These are phyloP conservation scores for Penicillium hordei DNA, from an alignment of 2,329 filamentous ascomycete genomes.

Conservation along the genomic window DNA sequence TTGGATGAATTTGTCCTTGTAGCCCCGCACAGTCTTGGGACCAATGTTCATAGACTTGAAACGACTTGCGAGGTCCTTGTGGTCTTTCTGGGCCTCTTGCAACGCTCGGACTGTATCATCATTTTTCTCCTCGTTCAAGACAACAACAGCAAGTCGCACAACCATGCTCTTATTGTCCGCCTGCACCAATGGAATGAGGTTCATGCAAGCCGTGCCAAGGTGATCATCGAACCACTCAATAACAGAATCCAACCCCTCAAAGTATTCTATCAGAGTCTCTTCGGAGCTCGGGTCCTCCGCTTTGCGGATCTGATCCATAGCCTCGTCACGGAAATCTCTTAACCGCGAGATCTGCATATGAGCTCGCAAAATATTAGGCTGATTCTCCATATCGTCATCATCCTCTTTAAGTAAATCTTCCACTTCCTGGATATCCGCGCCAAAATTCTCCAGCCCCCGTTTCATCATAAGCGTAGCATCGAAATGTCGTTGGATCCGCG, in stretches of 20 bases:
- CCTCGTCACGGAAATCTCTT: slow-evolving; percentile 91
- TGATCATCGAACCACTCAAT: slow-evolving; percentile 97
- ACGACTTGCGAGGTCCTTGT: slow-evolving; percentile 87
- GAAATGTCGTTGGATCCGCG: slow-evolving; percentile 78
- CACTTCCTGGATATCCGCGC: slow-evolving; percentile 70
- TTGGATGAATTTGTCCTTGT: slow-evolving; percentile 92
- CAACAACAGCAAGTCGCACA: slow-evolving; percentile 85
- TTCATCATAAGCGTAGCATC: slow-evolving; percentile 93
- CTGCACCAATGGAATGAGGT: slow-evolving; percentile 82
- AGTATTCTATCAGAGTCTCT: slow-evolving; percentile 85
- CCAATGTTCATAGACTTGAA: slow-evolving; percentile 96
- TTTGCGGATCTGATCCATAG: slow-evolving; percentile 90
- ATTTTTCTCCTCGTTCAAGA: slow-evolving; percentile 95
- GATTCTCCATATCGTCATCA: slow-evolving; percentile 80
- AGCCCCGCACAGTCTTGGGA: slow-evolving; percentile 86
- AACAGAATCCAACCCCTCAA: slow-evolving; percentile 78
- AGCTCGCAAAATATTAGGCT: slow-evolving; percentile 84
- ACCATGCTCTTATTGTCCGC: slow-evolving; percentile 85
- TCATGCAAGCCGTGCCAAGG: slow-evolving; percentile 82
- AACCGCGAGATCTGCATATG: slow-evolving; percentile 92
- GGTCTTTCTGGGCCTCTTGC: slow-evolving; percentile 91
- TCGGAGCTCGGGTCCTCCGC: slow-evolving; percentile 72
- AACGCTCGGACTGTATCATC: slow-evolving; percentile 87
- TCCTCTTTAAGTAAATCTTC: slow-evolving; percentile 79
- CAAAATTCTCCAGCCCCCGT: slow-evolving; percentile 82